These are phyloP conservation scores for Chlorella variabilis DNA, from an alignment of 163 green algal species.

Conservation along the genomic window DNA sequence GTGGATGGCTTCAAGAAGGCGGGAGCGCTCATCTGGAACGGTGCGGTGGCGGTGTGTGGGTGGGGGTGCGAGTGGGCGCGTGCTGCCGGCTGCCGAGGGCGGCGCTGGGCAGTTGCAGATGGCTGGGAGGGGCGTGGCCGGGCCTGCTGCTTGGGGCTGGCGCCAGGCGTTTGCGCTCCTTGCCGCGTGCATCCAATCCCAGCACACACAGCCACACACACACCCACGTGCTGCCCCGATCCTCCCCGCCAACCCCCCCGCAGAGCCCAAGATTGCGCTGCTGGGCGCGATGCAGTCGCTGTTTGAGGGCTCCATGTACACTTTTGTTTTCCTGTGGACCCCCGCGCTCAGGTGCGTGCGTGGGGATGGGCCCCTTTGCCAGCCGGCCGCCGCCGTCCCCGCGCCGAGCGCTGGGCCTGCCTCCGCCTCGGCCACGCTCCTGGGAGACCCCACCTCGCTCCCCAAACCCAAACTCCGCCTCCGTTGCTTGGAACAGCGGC, in stretches of 20 bases:
- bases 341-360: conserved; percentile 72
- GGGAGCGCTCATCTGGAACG: conserved; percentile 41
- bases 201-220: too few relatives aligned
- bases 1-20: conserved; percentile 45
- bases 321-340: conserved; percentile 89
- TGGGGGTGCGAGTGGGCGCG: neutral
- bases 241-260: too few relatives aligned
- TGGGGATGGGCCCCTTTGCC: neutral
- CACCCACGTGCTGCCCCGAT: too few relatives aligned
- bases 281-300: conserved; percentile 90
- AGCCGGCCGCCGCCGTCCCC: neutral
- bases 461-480: too few relatives aligned
- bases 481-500: too few relatives aligned
- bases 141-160: too few relatives aligned
- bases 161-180: too few relatives aligned
- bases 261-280: conserved; percentile 85
- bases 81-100: neutral
- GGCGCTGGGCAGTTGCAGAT: neutral
- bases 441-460: too few relatives aligned
- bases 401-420: too few relatives aligned
- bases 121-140: too few relatives aligned
- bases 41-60: conserved; percentile 17
- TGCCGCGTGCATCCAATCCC: too few relatives aligned
- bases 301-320: conserved; percentile 94
- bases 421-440: too few relatives aligned